A percentile compares a stretch with the other conserved stretches of the same genome.
These are phyloP conservation scores for Quercus engelmannii DNA, from an alignment of 306 rosid species.

Conservation along the genomic window DNA sequence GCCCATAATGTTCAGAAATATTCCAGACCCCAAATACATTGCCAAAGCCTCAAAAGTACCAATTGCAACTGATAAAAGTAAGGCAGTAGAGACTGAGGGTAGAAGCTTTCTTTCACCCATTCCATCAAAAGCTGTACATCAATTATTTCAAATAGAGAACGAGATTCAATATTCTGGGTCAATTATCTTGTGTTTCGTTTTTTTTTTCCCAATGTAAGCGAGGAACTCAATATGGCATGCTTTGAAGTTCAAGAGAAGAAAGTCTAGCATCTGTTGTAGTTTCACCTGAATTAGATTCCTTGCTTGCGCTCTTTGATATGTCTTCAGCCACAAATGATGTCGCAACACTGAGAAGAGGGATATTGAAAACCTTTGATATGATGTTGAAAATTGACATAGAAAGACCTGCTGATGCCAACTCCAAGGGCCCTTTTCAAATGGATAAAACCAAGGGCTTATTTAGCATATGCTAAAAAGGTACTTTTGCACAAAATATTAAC, in stretches of 20 bases:
- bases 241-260: neutral
- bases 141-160: constrained; percentile 21
- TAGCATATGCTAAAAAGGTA: neutral
- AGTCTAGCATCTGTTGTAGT: neutral
- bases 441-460: neutral
- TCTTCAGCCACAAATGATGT: constrained; percentile 98
- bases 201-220: neutral
- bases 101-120: constrained; percentile 53
- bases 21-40: constrained; percentile 66
- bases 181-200: neutral
- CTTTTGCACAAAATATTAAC: neutral
- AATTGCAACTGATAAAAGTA: constrained; percentile 67
- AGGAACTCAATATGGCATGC: neutral
- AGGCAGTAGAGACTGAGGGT: constrained; percentile 91
- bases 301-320: constrained; percentile 47
- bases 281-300: constrained; percentile 59
- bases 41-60: constrained; percentile 86
- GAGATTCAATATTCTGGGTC: neutral
- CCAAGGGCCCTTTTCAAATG: constrained; percentile 56
- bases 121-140: constrained; percentile 31
- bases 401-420: constrained; percentile 93
- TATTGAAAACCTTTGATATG: constrained; percentile 81
- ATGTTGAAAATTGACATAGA: constrained; percentile 86
- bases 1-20: constrained; percentile 72
- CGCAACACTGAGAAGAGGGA: constrained; percentile 93